Evolutionary conservation across 2,329 filamentous ascomycete species (phyloP), one percentile per base, ranked within the genome.

Genomic region (Cucurbitaria berberidis): DNA sequence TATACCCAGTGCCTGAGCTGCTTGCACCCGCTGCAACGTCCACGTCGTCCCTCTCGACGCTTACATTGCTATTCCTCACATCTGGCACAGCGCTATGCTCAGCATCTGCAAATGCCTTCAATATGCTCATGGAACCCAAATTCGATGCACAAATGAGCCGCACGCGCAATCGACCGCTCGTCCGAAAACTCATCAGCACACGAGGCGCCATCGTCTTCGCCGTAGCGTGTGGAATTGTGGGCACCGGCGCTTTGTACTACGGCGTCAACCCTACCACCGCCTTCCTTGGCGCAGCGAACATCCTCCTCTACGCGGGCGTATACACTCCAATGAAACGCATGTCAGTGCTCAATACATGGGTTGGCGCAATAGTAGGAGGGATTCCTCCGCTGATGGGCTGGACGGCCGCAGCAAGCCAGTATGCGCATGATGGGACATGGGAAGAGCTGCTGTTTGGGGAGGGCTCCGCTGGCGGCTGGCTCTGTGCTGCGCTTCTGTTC

Each of bases 371-470:
- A 0, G 91, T 99, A 0, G 95, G 95, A 56, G 93, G 89, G 1
- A 96, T 99, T 51, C 93, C 95, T 0, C 95, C 95, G 0, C 78
- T 99, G 27, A 99, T 99, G 95, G 95, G 95, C 60, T 99, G 95
- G 95, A 90, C 92, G 15, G 95, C 95, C 0, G 95, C 95, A 0
- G 93, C 92, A 0, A 93, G 92, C 45, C 91, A 97, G 74, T 89
- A 88, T 39, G 92, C 92, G 8, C 76, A 77, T 26, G 67, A 70
- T 6, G 74, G 72, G 3, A 88, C 86, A 10, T 95, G 89, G 87
- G 82, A 84, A 43, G 91, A 95, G 69, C 82, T 96, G 34, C 80
- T 96, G 0, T 84, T 96, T 51, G 88, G 90, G 67, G 72, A 87
- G 73, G 68, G 86, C 74, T 83, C 81, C 22, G 77, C 86, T 10